Evolutionary conservation across 2,329 filamentous ascomycete genomes (phyloP), one percentile per base, ranked within the genome.

Genomic region (Ciborinia camelliae): DNA sequence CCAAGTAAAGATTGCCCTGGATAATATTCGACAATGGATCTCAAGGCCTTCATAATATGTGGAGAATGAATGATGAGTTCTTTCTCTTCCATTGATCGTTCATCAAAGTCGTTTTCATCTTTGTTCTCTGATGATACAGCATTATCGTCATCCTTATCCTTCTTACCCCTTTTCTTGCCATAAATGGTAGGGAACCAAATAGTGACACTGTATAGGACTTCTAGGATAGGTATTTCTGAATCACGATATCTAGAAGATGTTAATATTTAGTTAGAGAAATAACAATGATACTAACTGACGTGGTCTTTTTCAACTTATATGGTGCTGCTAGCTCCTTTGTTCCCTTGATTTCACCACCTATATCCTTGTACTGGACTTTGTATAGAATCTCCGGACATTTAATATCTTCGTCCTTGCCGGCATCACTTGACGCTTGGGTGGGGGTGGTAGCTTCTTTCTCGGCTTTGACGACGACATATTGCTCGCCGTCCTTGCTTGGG

Each of bases 51-150:
- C 59, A 71, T 71, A n/a, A 71, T 64, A 4, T 59, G 64, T 35
- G 66, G 63, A 10, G 69, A 71, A 51, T 70, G 69, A 30, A 71
- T 70, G 52, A 69, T 71, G 23, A 71, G 52, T 43, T 68, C 68
- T 45, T 68, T 70, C 55, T 70, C 69, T 41, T 69, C 69, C 69
- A 70, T 70, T 4, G 69, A 70, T 43, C 66, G 57, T 60, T 70
- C 69, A 55, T 70, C 69, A 23, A 69, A 70, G 23, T 65, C 58
- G 4, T 68, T 64, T n/a, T 47, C 54, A 20, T 63, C 58, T 55
- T 45, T 55, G 23, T 41, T 57, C 10, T 37, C 58, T 45, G 39
- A 47, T 28, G 48, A 39, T 4, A 39, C 35, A 23, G 48, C 35
- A n/a, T 52, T 43, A 12, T 57, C 37, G 20, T 65, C 66, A 14